Evolutionary conservation across 2,329 filamentous ascomycete genomes (phyloP).

Genomic region (Neopestalotiopsis sp.): DNA sequence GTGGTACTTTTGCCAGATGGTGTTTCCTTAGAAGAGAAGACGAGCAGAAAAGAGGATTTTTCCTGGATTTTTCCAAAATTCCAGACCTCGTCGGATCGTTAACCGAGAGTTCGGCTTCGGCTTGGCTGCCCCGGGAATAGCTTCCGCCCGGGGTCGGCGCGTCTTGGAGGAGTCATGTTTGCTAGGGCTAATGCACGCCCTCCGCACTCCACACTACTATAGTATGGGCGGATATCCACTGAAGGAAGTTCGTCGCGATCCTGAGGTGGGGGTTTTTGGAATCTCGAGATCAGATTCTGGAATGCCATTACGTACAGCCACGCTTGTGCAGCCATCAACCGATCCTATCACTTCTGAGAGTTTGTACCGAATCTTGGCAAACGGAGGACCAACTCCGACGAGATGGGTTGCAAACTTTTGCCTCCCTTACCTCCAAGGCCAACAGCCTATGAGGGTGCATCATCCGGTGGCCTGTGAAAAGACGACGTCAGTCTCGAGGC

Average conservation of each 20-base stretch:
- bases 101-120: neutral
- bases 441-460: too few species aligned
- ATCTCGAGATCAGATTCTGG: neutral
- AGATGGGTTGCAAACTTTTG: neutral
- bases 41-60: neutral
- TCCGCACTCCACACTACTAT: constrained; percentile 7
- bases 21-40: neutral
- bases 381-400: neutral
- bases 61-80: neutral
- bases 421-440: too few species aligned
- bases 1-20: neutral
- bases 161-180: neutral
- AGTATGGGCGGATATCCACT: constrained; percentile 2
- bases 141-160: constrained; percentile 13
- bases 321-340: neutral
- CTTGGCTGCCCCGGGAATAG: neutral
- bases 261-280: neutral
- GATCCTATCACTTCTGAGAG: neutral
- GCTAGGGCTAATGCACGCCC: constrained; percentile 1
- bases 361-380: neutral
- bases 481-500: too few species aligned
- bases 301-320: neutral
- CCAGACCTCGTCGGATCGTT: neutral
- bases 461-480: too few species aligned
- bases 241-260: constrained; percentile 11